Conservation (phyloP, 2,329 filamentous ascomycete genomes). For the Ilyonectria sp. region DNA sequence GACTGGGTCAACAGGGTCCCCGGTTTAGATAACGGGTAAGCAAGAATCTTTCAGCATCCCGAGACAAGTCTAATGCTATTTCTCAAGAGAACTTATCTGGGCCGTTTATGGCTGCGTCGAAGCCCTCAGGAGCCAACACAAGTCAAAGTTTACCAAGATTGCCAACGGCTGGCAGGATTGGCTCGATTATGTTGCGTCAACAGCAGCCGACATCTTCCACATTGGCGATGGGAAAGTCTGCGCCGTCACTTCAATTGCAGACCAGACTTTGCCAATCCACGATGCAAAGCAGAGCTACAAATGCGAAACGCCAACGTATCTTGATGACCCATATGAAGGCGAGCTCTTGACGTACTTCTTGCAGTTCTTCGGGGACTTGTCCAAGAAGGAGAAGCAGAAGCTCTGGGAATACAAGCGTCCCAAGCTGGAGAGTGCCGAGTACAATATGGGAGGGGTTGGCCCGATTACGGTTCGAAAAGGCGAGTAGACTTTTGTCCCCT, state of each 20-base stretch:
- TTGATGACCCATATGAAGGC: constrained; percentile 61
- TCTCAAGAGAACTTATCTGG: constrained; percentile 57
- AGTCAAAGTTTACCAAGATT: constrained; percentile 46
- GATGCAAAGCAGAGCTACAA: constrained; percentile 51
- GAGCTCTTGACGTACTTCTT: constrained; percentile 60
- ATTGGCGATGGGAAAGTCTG: constrained; percentile 56
- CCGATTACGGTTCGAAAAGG: constrained; percentile 60
- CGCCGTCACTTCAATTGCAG: constrained; percentile 54
- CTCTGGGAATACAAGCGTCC: constrained; percentile 57
- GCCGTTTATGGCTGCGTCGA: constrained; percentile 59
- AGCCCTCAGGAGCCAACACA: constrained; percentile 50
- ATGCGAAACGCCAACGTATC: constrained; percentile 53
- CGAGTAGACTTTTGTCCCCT: constrained; percentile 5
- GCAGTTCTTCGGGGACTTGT: constrained; percentile 55
- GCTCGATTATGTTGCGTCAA: constrained; percentile 58
- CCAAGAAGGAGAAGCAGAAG: constrained; percentile 51
- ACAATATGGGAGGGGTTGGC: constrained; percentile 53
- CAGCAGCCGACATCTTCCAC: constrained; percentile 56
- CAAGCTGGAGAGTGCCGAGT: constrained; percentile 56
- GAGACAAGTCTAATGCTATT: background rate
- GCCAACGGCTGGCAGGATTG: constrained; percentile 56
- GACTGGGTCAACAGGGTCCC: constrained; percentile 59
- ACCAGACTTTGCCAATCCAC: constrained; percentile 52
- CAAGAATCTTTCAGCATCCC: rapidly evolving
- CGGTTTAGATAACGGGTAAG: constrained; percentile 58